Percentiles rank a stretch among this genome's conserved stretches.
Evolutionary conservation across 257 asterid species (phyloP).

Genomic region (Nyctanthes arbortristis): DNA sequence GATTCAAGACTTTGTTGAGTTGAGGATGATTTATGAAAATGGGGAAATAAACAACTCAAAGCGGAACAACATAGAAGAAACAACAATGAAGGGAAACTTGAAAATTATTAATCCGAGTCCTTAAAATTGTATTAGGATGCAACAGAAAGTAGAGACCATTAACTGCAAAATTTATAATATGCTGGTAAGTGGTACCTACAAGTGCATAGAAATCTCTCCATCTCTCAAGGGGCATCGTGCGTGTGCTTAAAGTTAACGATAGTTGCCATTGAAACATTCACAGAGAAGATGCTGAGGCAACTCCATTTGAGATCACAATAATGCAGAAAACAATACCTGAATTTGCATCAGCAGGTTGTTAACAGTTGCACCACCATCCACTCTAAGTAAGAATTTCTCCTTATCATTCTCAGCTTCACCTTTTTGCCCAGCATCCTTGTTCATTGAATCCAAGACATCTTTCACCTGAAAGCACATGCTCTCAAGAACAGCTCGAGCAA

Average conservation of each 20-base stretch:
- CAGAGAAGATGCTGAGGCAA: background rate
- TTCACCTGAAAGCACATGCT: slow-evolving; percentile 98
- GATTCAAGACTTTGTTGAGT: background rate
- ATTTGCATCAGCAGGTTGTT: slow-evolving; percentile 92
- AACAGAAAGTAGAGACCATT: background rate
- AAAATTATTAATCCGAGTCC: background rate
- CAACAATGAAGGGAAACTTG: background rate
- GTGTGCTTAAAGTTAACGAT: background rate
- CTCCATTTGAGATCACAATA: background rate
- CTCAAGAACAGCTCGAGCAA: slow-evolving; percentile 93
- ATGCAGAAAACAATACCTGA: slow-evolving; percentile 54
- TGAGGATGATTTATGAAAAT: background rate
- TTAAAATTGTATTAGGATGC: background rate
- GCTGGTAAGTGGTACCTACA: background rate
- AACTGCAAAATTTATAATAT: background rate
- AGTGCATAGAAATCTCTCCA: background rate
- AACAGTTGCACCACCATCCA: slow-evolving; percentile 93
- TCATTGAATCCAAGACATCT: slow-evolving; percentile 93
- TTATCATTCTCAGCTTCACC: slow-evolving; percentile 48
- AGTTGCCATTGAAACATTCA: background rate
- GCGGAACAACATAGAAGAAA: background rate
- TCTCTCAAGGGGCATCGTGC: background rate
- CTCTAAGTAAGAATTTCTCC: slow-evolving; percentile 79
- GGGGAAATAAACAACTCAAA: background rate
- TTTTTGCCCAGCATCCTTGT: slow-evolving; percentile 76